Base-by-base conservation (phyloP, 2,329 filamentous ascomycete genomes). In the Colletotrichum tropicicola region DNA sequence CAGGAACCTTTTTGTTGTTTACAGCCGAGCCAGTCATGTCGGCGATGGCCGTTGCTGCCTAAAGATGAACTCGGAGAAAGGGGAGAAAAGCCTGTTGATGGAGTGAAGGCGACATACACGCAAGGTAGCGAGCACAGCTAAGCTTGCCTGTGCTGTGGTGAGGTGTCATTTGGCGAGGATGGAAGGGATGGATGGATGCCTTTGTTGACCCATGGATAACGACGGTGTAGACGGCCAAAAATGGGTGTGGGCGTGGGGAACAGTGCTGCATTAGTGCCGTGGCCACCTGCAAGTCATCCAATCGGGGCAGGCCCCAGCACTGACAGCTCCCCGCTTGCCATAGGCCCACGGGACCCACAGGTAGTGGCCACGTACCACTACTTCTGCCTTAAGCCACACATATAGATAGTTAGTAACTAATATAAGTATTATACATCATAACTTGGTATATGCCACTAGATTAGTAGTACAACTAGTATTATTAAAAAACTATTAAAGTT, bases 261-360 rank as follows among this genome's bases (percentile, higher is more conserved):
- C 28, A 57, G 21, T 30, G 10, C 19, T 30, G 55, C 48, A 60
- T 64, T 60, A 55, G 61, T 56, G 49, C 45, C 30, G 44, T 59
- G 28, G 52, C 59, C 25, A 37, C 51, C 59, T 64, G 45, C 63
- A 54, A 59, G 47, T 52, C 52, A 66, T 53, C 63, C 45, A 63
- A 49, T 66, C 23, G 52, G 43, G 53, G 28, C 41, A 27, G 47
- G 19, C 27, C 32, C 39, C 39, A 64, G 63, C 63, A 64, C 48
- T 47, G 62, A 65, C 51, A 56, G 57, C 51, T 65, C 28, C 12
- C 21, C 43, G 49, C 44, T 19, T n/a, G n/a, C n/a, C n/a, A n/a
- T n/a, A n/a, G n/a, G n/a, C n/a, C n/a, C n/a, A n/a, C n/a, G n/a
- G n/a, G n/a, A 27, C 19, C n/a, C 9, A n/a, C 6, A 32, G 23